A percentile compares a stretch with the other conserved stretches of the same genome.
phyloP scores from a whole-genome alignment of 2,329 filamentous ascomycete species.

The Epichloe elymi region DNA sequence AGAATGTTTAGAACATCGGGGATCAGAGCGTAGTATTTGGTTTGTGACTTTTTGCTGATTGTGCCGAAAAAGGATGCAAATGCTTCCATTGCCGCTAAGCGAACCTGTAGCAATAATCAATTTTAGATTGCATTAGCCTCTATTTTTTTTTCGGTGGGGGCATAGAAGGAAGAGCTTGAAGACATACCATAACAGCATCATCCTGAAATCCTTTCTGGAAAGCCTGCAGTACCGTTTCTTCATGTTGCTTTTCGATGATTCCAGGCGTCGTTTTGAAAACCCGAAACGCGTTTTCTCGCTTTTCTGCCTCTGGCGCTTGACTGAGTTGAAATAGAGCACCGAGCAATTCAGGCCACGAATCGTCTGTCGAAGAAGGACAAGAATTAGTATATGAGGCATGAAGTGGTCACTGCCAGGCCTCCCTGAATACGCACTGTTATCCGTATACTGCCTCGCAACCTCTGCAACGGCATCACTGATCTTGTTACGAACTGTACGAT shows the following conservation, averaged over 20 bases:
- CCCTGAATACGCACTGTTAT: constrained; percentile 54
- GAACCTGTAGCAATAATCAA: constrained; percentile 43
- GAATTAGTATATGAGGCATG: neutral
- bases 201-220: constrained; percentile 92
- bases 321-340: constrained; percentile 79
- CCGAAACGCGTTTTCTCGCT: constrained; percentile 85
- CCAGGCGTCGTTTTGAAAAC: constrained; percentile 92
- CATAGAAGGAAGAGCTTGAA: neutral
- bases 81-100: constrained; percentile 88
- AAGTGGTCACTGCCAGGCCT: no score
- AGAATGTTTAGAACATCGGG: constrained; percentile 90
- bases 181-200: constrained; percentile 58
- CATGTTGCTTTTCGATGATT: constrained; percentile 92
- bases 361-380: constrained; percentile 37
- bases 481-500: constrained; percentile 74
- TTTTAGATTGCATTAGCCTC: no score
- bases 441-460: constrained; percentile 85
- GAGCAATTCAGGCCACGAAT: constrained; percentile 83
- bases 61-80: constrained; percentile 94
- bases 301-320: constrained; percentile 67
- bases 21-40: constrained; percentile 76
- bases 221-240: constrained; percentile 75
- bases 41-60: constrained; percentile 73
- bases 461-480: constrained; percentile 96
- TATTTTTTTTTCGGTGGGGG: neutral